These are phyloP conservation scores for Peronospora farinosa DNA, from an alignment of 352 stramenopile genomes.

Conservation along the genomic window DNA sequence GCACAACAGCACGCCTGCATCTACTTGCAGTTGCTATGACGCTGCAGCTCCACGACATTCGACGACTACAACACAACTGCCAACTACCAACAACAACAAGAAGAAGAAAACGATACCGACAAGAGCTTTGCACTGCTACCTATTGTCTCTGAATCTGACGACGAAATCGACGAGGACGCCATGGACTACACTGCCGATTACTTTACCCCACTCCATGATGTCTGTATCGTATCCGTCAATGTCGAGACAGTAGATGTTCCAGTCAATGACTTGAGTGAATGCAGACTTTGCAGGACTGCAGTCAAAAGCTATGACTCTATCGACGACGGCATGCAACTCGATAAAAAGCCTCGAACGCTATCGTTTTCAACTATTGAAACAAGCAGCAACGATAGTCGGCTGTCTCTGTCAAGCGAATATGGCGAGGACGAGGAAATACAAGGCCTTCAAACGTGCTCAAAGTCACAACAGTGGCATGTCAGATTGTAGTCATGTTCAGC, in stretches of 20 bases:
- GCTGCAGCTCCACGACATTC: no score
- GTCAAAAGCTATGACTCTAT: conserved; percentile 1
- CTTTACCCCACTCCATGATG: conserved; percentile 22
- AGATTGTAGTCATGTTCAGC: no score
- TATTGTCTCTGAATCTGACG: conserved; percentile 22
- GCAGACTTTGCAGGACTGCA: conserved; percentile 20
- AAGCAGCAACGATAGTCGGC: conserved; percentile 11
- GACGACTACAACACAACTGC: conserved; percentile 2
- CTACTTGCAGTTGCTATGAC: no score
- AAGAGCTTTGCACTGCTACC: conserved; percentile 18
- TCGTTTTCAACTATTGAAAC: conserved; percentile 23
- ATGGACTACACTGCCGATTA: conserved; percentile 23
- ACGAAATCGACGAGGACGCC: conserved; percentile 13
- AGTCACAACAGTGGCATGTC: conserved; percentile 21
- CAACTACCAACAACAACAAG: not conserved
- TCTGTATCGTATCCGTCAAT: conserved; percentile 25
- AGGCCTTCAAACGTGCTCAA: not conserved
- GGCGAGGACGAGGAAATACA: conserved; percentile 1
- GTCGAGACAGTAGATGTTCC: conserved; percentile 19
- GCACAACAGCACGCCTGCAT: no score
- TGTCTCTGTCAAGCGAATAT: conserved; percentile 6
- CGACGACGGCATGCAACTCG: conserved; percentile 1
- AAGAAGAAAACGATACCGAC: not conserved
- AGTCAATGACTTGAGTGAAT: conserved; percentile 4
- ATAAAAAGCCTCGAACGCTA: conserved; percentile 4